Evolutionary conservation across 78 protist genomes (phyloP).

Genomic region (Creolimax fragrantissima): DNA sequence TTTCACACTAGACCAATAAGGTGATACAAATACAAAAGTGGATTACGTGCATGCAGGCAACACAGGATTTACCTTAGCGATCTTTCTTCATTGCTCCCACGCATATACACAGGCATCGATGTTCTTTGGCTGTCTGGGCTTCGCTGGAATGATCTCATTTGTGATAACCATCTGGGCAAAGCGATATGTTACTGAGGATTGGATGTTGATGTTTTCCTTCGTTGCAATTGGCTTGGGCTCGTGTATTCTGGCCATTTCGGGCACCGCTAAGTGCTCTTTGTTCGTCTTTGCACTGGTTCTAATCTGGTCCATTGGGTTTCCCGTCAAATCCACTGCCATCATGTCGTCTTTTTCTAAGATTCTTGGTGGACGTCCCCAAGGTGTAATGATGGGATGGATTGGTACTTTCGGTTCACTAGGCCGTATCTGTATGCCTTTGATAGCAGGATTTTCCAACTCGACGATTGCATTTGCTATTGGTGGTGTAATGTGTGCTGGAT

Average conservation of each 20-base stretch:
- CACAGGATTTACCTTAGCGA: too few species aligned
- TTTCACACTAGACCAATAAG: too few species aligned
- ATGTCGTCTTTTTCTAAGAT: neutral
- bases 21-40: too few species aligned
- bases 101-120: neutral
- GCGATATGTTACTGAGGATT: neutral
- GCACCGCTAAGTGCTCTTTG: neutral
- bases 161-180: neutral
- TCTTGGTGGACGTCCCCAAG: neutral
- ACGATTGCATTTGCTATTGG: neutral
- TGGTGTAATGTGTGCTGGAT: neutral
- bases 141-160: neutral
- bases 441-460: neutral
- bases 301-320: neutral
- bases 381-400: constrained; percentile 32
- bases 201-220: neutral
- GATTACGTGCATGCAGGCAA: too few species aligned
- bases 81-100: too few species aligned
- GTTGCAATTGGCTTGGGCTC: neutral
- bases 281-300: neutral
- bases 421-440: constrained; percentile 17
- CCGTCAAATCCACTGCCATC: neutral
- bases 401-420: constrained; percentile 10
- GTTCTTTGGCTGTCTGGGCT: neutral
- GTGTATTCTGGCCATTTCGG: neutral